Evolutionary conservation across 495 filamentous ascomycete genomes (phyloP).

Genomic region (Bacidia gigantensis): DNA sequence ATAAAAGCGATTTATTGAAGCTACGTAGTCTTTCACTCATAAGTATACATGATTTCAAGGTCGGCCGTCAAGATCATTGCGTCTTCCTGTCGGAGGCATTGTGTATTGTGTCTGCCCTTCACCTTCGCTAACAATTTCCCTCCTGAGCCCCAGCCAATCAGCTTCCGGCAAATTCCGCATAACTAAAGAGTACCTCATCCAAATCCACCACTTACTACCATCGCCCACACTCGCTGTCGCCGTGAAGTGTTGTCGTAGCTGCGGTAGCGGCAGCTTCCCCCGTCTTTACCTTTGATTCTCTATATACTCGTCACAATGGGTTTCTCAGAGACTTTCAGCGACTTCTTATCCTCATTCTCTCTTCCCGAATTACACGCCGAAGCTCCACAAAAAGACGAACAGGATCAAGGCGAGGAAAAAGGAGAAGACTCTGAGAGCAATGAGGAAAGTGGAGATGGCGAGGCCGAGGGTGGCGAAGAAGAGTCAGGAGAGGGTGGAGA

Average conservation of each 20-base stretch:
- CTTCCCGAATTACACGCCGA: constrained; percentile 48
- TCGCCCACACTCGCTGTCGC: background rate
- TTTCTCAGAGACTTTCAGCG: constrained; percentile 50
- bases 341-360: constrained; percentile 43
- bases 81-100: too few species aligned
- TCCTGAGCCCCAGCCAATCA: background rate
- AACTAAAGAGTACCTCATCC: constrained; percentile 1
- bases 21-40: too few species aligned
- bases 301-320: constrained; percentile 37
- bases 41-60: too few species aligned
- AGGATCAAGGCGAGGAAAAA: constrained; percentile 36
- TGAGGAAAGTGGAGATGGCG: constrained; percentile 26
- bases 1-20: too few species aligned
- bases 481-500: constrained; percentile 33
- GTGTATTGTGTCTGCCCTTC: too few species aligned
- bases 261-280: background rate
- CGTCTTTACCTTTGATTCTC: background rate
- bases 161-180: background rate
- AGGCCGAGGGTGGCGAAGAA: constrained; percentile 33
- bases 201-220: background rate
- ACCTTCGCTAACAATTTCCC: background rate
- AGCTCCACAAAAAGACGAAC: constrained; percentile 35
- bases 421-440: constrained; percentile 32
- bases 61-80: too few species aligned
- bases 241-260: background rate